phyloP scores from a whole-genome alignment of 345 rosid genomes.

The Melaleuca alternifolia region DNA sequence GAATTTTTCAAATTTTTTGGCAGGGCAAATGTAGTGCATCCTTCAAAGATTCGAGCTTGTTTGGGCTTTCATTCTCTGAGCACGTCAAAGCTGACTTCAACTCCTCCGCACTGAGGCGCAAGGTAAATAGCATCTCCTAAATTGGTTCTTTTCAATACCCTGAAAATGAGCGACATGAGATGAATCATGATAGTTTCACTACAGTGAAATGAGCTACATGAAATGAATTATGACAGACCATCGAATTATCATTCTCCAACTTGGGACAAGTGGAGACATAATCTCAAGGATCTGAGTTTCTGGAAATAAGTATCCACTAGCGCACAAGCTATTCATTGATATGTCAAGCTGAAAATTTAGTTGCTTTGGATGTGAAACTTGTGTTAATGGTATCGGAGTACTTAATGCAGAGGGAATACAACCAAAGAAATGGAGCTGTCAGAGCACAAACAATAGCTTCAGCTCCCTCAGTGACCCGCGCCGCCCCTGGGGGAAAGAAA shows the following conservation, averaged over 20 bases:
- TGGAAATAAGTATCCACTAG: background rate
- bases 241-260: background rate
- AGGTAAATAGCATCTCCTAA: constrained; percentile 26
- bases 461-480: constrained; percentile 31
- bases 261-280: background rate
- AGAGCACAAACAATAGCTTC: constrained; percentile 63
- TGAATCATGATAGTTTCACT: background rate
- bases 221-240: background rate
- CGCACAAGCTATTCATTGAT: background rate
- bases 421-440: constrained; percentile 30
- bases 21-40: constrained; percentile 56
- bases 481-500: constrained; percentile 54
- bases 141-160: background rate
- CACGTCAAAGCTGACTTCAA: constrained; percentile 39
- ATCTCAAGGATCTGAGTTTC: background rate
- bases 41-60: constrained; percentile 60
- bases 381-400: background rate
- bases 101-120: constrained; percentile 46
- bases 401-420: constrained; percentile 32
- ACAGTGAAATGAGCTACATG: background rate
- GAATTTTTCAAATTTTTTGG: background rate
- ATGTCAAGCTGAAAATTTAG: background rate
- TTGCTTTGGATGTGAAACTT: background rate
- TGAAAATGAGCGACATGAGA: background rate
- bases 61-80: constrained; percentile 65